Evolutionary conservation across 257 asterid genomes (phyloP).

Genomic region (Solanum tacnaense): DNA sequence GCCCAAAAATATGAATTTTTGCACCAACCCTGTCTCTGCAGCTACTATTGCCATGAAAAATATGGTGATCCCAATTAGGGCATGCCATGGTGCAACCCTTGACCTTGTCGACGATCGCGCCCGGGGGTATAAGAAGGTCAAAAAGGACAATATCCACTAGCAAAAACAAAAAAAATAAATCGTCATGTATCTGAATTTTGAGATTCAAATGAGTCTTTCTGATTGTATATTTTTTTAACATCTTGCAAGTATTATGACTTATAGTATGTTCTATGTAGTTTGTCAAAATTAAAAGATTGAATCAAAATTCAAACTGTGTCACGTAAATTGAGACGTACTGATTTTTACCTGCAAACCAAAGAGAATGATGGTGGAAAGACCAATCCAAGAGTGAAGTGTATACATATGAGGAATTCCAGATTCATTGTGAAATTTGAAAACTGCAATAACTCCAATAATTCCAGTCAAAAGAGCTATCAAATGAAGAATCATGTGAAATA

Average conservation of each 20-base stretch:
- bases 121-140: conserved; percentile 26
- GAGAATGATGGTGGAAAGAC: conserved; percentile 45
- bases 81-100: conserved; percentile 44
- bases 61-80: conserved; percentile 16
- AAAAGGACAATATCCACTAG: conserved; percentile 40
- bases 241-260: not conserved
- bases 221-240: not conserved
- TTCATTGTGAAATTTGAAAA: conserved; percentile 39
- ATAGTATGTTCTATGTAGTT: not conserved
- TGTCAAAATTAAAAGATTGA: not conserved
- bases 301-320: not conserved
- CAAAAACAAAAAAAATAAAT: not conserved
- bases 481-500: conserved; percentile 28
- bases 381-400: conserved; percentile 66
- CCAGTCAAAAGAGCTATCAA: conserved; percentile 34
- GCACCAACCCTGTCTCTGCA: conserved; percentile 28
- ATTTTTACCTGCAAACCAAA: conserved; percentile 38
- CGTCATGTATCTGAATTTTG: not conserved
- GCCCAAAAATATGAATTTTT: conserved; percentile 24
- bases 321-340: not conserved
- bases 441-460: conserved; percentile 41
- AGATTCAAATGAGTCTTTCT: not conserved
- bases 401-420: conserved; percentile 25
- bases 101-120: conserved; percentile 18
- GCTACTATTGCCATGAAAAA: not conserved